Evolutionary conservation across 2,329 filamentous ascomycete species (phyloP), one percentile per base, ranked within the genome.

Genomic region (Aphanoascus verrucosus): DNA sequence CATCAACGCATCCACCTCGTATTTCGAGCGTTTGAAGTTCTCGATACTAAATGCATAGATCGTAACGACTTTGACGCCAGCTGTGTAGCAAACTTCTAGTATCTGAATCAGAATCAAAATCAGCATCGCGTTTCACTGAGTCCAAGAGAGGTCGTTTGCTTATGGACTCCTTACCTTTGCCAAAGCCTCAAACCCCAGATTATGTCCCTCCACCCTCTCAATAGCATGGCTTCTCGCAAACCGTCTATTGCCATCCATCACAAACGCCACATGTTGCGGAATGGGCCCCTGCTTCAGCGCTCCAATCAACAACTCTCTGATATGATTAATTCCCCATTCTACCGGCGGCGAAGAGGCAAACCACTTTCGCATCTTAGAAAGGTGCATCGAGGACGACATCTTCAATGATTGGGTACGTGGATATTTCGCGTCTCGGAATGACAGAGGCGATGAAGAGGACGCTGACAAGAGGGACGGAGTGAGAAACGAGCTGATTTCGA

Each of bases 21-120:
- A 93, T 70, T 93, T 90, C 19, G 89, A 91, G 5, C 93, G 83
- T 69, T 97, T 95, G 75, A 95, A 98, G 74, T 98, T 98, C 72
- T 98, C 93, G 64, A 98, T 96, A 66, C 88, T 95, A 72, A 98
- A 98, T 14, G 93, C 93, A 69, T 97, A 98, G 58, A 98, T 89
- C 3, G 93, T 97, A 38, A 98, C 91, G 7, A 94, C 88, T 69
- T 93, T 91, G 58, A 98, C 91, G 52, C 93, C 93, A 55, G 86
- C 89, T 68, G 95, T 96, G 77, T 97, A 98, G 77, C 93, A 97
- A 53, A 98, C 87, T 71, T 98, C 93, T 56, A 98, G 83, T 51
- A 97, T 88, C 85, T 87, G 61, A 35, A 12, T 43, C n/a, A 42
- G 31, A 32, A 42, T 23, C 12, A 5, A 47, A 43, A 14, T 32